phyloP scores from a whole-genome alignment of 192 early-diverging fungal genomes.

The Coemansia reversa region DNA sequence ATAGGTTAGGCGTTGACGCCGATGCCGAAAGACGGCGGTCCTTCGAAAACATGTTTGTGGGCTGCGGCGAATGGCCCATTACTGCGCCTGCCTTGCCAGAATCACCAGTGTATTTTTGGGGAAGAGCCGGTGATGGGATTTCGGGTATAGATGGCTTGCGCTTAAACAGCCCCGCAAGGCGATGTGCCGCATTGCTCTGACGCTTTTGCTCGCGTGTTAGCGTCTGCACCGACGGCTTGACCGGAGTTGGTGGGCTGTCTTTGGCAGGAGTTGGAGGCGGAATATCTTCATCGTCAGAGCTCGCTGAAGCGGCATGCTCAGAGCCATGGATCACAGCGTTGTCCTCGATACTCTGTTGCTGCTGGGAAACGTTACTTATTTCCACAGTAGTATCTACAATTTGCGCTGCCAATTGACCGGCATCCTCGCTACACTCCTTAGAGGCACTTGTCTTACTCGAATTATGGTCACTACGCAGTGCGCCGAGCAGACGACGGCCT shows the following conservation, averaged over 20 bases:
- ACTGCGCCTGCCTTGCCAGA: conserved; percentile 7
- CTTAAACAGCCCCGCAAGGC: conserved; percentile 46
- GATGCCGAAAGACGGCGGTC: conserved; percentile 50
- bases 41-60: conserved; percentile 10
- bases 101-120: conserved; percentile 22
- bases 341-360: neutral
- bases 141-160: conserved; percentile 53
- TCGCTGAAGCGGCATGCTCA: neutral
- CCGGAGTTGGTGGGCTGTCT: conserved; percentile 23
- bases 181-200: conserved; percentile 49
- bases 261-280: conserved; percentile 39
- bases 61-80: conserved; percentile 12
- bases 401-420: neutral
- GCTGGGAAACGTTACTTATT: neutral
- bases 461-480: conserved; percentile 25
- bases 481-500: conserved; percentile 45
- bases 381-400: neutral
- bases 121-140: conserved; percentile 25
- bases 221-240: conserved; percentile 15
- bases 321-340: neutral
- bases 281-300: conserved; percentile 5
- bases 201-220: conserved; percentile 47
- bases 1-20: conserved; percentile 49
- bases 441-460: neutral
- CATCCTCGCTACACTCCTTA: conserved; percentile 26